Percentiles rank a stretch among this genome's conserved stretches.
Evolutionary conservation across 2,329 filamentous ascomycete genomes (phyloP).

Genomic region (Hypoxylon sp.): DNA sequence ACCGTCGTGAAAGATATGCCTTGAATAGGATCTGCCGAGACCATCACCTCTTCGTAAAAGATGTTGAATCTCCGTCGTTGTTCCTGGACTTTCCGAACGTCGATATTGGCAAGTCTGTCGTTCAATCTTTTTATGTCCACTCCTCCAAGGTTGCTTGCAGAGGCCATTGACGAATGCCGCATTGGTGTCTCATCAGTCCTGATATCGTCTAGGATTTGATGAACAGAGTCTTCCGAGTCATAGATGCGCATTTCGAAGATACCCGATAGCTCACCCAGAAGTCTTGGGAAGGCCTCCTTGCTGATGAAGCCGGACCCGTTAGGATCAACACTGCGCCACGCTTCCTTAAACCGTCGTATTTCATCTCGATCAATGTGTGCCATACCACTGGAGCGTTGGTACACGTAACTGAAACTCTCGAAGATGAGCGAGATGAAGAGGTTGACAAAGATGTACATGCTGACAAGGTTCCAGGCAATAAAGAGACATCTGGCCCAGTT

Average conservation of each 20-base stretch:
- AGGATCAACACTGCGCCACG: conserved; percentile 95
- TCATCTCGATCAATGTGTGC: conserved; percentile 91
- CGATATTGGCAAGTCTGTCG: conserved; percentile 74
- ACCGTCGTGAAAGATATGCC: conserved; percentile 93
- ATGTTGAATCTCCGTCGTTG: conserved; percentile 83
- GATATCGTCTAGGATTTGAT: conserved; percentile 86
- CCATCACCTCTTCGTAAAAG: conserved; percentile 97
- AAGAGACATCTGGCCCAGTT: conserved; percentile 90
- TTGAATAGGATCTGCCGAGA: conserved; percentile 86
- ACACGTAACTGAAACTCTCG: conserved; percentile 99
- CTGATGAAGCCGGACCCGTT: conserved; percentile 90
- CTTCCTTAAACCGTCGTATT: conserved; percentile 96
- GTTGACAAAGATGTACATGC: conserved; percentile 99
- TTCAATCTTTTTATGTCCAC: conserved; percentile 82
- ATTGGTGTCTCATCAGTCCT: conserved; percentile 62
- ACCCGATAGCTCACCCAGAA: conserved; percentile 91
- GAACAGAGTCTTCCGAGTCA: conserved; percentile 86
- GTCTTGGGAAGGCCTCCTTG: conserved; percentile 86
- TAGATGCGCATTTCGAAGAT: conserved; percentile 98
- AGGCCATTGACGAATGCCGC: conserved; percentile 64
- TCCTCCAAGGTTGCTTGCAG: conserved; percentile 61
- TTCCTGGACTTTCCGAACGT: conserved; percentile 76
- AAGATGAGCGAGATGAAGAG: conserved; percentile 98
- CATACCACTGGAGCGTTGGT: conserved; percentile 93
- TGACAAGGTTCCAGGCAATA: conserved; percentile 97